phyloP scores from a whole-genome alignment of 208 protist genomes.

The Histomonas meleagridis region DNA sequence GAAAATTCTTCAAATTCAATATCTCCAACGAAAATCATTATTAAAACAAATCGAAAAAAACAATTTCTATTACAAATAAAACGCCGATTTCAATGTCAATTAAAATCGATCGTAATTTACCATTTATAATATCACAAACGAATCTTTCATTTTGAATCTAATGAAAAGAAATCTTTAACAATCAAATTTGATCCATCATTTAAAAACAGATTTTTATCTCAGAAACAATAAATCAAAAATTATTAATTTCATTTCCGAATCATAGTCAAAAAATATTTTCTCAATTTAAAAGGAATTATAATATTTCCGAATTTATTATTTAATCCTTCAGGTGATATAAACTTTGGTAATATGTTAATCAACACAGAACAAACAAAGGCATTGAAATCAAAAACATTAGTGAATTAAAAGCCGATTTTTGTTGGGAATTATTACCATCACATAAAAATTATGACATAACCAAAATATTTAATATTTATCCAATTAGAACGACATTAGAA shows the following conservation, averaged over 20 bases:
- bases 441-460: too few species aligned
- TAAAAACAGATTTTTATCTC: too few species aligned
- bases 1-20: background rate
- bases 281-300: background rate
- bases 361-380: background rate
- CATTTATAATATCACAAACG: too few species aligned
- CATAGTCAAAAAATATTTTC: too few species aligned
- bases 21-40: background rate
- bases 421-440: background rate
- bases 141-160: too few species aligned
- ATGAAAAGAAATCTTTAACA: too few species aligned
- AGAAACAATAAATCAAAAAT: too few species aligned
- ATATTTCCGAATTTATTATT: conserved; percentile 20
- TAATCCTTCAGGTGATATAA: background rate
- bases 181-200: too few species aligned
- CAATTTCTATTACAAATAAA: too few species aligned
- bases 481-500: background rate
- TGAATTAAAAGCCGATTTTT: background rate
- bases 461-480: background rate
- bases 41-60: background rate
- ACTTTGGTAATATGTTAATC: background rate
- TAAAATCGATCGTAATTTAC: too few species aligned
- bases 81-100: too few species aligned
- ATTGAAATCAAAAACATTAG: background rate
- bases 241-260: too few species aligned